These are phyloP conservation scores for Nicotiana tabacum DNA, from an alignment of 257 asterid species.

Conservation along the genomic window DNA sequence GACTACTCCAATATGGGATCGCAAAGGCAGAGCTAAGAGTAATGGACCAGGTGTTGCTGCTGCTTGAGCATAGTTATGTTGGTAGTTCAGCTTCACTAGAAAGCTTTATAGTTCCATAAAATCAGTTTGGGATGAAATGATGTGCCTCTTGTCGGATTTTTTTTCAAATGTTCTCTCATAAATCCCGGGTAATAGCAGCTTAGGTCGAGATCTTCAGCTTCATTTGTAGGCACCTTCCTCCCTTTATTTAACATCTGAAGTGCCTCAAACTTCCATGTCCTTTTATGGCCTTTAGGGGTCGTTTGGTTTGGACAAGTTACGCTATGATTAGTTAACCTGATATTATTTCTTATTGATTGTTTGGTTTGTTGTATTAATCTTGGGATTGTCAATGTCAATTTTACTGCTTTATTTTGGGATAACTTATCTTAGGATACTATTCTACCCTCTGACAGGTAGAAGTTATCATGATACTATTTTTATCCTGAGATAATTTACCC, in stretches of 20 bases:
- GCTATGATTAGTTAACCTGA: no score
- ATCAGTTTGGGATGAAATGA: not conserved
- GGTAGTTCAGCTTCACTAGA: no score
- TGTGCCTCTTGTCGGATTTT: not conserved
- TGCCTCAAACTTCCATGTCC: not conserved
- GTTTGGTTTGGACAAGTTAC: no score
- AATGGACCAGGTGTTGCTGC: constrained; percentile 25
- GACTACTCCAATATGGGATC: constrained; percentile 85
- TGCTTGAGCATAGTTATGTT: constrained; percentile 19
- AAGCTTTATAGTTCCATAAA: not conserved
- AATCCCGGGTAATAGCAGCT: not conserved
- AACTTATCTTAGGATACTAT: no score
- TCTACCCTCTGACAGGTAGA: no score
- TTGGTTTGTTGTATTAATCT: no score
- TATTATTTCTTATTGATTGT: no score
- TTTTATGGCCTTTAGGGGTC: not conserved
- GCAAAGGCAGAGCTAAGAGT: constrained; percentile 46
- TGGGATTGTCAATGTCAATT: no score
- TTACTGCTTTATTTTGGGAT: no score
- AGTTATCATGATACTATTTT: no score
- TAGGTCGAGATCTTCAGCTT: not conserved
- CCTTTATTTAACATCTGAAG: not conserved
- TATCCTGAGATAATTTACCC: no score
- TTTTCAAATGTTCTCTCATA: not conserved
- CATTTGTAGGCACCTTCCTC: not conserved